phyloP scores from a whole-genome alignment of 495 filamentous ascomycete species.

The Daldinia caldariorum region DNA sequence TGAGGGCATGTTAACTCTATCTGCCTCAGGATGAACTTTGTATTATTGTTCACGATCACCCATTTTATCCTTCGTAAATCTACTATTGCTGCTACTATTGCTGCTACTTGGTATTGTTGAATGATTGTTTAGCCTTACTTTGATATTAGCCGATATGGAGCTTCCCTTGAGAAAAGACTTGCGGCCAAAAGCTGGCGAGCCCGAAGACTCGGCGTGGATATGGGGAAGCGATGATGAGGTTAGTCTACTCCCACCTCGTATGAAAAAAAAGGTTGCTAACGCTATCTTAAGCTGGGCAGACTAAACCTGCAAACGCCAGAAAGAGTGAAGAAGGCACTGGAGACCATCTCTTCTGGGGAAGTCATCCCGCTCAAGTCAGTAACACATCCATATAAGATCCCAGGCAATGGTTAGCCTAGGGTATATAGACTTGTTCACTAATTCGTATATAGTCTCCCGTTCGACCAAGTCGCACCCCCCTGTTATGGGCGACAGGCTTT shows the following conservation, averaged over 20 bases:
- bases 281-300: conserved; percentile 48
- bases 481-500: conserved; percentile 50
- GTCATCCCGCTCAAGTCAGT: conserved; percentile 59
- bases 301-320: conserved; percentile 63
- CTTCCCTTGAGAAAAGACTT: conserved; percentile 38
- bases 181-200: conserved; percentile 28
- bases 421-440: not conserved
- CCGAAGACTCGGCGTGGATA: conserved; percentile 66
- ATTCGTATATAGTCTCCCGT: conserved; percentile 58
- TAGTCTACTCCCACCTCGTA: not conserved
- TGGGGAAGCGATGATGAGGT: conserved; percentile 71
- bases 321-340: conserved; percentile 56
- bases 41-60: not conserved
- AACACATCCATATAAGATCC: too few species aligned
- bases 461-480: conserved; percentile 60
- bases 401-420: not conserved
- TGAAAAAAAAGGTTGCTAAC: not conserved
- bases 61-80: not conserved
- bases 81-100: not conserved
- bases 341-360: conserved; percentile 57
- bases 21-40: not conserved
- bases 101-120: not conserved
- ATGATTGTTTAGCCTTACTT: not conserved
- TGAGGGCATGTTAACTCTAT: too few species aligned
- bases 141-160: conserved; percentile 8